A percentile compares a stretch with the other conserved stretches of the same genome.
phyloP scores from a whole-genome alignment of 2,329 filamentous ascomycete species.

The Exophiala dermatitidis region DNA sequence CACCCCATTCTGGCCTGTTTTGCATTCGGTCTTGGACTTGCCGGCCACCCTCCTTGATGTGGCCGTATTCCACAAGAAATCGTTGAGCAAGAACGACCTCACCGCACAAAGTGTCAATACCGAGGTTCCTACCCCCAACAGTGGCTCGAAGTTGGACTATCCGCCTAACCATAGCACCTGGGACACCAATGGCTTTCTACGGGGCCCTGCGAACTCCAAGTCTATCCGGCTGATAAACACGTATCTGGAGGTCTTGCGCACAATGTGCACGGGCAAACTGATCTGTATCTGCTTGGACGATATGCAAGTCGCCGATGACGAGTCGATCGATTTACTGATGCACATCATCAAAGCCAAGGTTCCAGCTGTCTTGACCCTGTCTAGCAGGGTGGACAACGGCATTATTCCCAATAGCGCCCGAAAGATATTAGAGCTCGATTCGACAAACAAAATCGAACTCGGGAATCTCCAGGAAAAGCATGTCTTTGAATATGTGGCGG shows the following conservation, averaged over 20 bases:
- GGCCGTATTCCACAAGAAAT: constrained; percentile 33
- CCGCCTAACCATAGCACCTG: constrained; percentile 5
- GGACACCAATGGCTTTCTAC: constrained; percentile 33
- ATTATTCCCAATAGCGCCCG: constrained; percentile 38
- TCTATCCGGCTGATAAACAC: constrained; percentile 75
- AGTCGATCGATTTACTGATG: constrained; percentile 74
- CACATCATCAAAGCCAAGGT: constrained; percentile 72
- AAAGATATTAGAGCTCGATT: constrained; percentile 45
- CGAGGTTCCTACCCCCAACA: constrained; percentile 20
- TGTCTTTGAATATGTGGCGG: constrained; percentile 72
- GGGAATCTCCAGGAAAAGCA: constrained; percentile 69
- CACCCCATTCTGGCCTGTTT: constrained; percentile 50
- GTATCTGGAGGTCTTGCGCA: constrained; percentile 74
- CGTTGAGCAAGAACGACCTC: constrained; percentile 19
- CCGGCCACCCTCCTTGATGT: constrained; percentile 56
- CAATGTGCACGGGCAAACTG: constrained; percentile 75
- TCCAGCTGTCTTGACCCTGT: constrained; percentile 74
- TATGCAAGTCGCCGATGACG: constrained; percentile 80
- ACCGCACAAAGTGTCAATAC: constrained; percentile 21
- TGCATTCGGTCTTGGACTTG: constrained; percentile 53
- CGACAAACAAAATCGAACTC: constrained; percentile 62
- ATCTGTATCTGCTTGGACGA: constrained; percentile 87
- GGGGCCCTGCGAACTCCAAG: constrained; percentile 36
- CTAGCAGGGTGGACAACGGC: constrained; percentile 62
- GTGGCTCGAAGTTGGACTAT: constrained; percentile 1